These are phyloP conservation scores for Isochrysis galbana DNA, from an alignment of 78 protist species.

Conservation along the genomic window DNA sequence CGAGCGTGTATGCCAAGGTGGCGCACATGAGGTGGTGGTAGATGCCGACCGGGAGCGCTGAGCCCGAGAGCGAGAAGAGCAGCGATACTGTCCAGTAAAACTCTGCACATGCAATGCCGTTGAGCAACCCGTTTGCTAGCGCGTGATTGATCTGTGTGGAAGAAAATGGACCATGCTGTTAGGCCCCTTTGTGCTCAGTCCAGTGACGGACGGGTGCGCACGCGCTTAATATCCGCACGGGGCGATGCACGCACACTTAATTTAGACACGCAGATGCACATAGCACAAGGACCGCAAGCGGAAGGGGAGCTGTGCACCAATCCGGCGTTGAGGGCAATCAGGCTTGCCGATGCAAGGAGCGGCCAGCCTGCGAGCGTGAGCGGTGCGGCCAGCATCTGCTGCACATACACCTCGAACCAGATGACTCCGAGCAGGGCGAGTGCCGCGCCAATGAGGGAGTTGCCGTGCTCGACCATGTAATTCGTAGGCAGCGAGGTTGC, in stretches of 20 bases:
- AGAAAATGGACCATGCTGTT: no score
- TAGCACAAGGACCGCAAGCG: no score
- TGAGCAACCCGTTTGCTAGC: background rate
- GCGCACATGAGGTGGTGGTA: conserved; percentile 2
- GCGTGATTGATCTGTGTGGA: background rate
- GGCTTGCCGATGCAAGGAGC: background rate
- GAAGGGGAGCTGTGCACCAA: no score
- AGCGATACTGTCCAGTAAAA: background rate
- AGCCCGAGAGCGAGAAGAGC: background rate
- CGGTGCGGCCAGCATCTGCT: background rate
- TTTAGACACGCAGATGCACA: no score
- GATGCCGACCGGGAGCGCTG: background rate
- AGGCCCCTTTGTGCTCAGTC: no score
- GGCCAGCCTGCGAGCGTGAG: background rate
- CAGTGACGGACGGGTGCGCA: no score
- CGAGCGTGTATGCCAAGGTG: no score
- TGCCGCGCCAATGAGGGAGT: background rate
- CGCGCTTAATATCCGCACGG: no score
- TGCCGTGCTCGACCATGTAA: background rate
- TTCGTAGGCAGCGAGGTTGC: background rate
- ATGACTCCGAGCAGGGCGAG: background rate
- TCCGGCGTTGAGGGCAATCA: background rate
- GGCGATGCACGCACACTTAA: no score
- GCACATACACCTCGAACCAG: background rate
- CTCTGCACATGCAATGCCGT: background rate